These are phyloP conservation scores for Wallacemonas collosoma DNA, from an alignment of 208 protist species.

Conservation along the genomic window DNA sequence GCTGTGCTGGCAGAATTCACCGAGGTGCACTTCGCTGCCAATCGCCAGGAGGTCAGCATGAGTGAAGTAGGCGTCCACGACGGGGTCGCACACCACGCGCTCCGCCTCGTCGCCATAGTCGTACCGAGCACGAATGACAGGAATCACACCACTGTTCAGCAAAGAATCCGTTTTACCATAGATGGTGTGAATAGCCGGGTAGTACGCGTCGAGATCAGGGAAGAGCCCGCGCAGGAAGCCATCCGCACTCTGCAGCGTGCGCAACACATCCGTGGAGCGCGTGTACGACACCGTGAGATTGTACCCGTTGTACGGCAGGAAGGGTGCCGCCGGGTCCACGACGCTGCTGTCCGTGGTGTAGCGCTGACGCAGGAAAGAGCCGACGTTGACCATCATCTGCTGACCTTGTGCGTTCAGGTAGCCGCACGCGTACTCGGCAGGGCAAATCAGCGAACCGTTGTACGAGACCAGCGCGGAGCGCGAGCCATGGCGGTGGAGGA, in stretches of 20 bases:
- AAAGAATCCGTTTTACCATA: conserved; percentile 17
- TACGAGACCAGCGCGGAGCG: conserved; percentile 36
- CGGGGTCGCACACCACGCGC: conserved; percentile 17
- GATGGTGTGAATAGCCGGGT: conserved; percentile 36
- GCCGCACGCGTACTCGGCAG: conserved; percentile 33
- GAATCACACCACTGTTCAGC: conserved; percentile 27
- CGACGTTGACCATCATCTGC: conserved; percentile 42
- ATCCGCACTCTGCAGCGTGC: conserved; percentile 46
- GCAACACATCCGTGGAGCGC: conserved; percentile 45
- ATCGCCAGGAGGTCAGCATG: conserved; percentile 25
- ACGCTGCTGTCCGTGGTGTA: conserved; percentile 27
- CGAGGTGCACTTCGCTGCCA: conserved; percentile 32
- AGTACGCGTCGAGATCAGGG: conserved; percentile 29
- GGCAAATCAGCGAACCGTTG: conserved; percentile 48
- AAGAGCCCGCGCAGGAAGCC: conserved; percentile 43
- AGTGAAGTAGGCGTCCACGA: conserved; percentile 39
- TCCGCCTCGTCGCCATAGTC: conserved; percentile 20
- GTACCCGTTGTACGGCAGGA: conserved; percentile 37
- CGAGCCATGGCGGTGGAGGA: conserved; percentile 52
- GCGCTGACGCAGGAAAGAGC: conserved; percentile 35
- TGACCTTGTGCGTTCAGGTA: conserved; percentile 35
- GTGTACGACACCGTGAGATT: conserved; percentile 34
- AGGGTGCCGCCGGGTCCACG: conserved; percentile 18
- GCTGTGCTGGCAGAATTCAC: conserved; percentile 30
- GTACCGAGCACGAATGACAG: conserved; percentile 18